Percentiles rank a stretch among this genome's conserved stretches.
These are phyloP conservation scores for Colletotrichum incanum DNA, from an alignment of 2,329 filamentous ascomycete species.

Conservation along the genomic window DNA sequence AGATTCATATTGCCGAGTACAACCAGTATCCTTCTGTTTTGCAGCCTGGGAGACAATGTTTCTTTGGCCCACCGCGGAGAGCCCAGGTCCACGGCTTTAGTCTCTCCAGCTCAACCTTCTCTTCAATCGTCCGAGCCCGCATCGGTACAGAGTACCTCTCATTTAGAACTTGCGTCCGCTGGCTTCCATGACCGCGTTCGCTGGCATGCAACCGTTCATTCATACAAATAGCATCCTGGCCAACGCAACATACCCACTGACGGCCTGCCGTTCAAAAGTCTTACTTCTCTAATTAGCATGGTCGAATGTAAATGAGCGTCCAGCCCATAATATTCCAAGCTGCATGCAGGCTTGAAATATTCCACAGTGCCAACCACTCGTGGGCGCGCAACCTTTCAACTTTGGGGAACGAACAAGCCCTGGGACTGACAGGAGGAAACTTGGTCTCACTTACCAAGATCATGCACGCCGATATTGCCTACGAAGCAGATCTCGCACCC, in stretches of 20 bases:
- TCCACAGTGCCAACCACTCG: neutral
- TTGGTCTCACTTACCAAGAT: conserved; percentile 37
- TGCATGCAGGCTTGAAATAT: too few species aligned
- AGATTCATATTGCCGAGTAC: conserved; percentile 24
- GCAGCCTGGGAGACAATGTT: conserved; percentile 32
- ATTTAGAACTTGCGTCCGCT: too few species aligned
- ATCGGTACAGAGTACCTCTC: neutral
- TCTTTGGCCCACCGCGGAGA: conserved; percentile 7
- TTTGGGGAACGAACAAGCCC: neutral
- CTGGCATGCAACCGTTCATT: neutral
- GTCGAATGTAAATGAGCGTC: neutral
- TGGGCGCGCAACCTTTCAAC: neutral
- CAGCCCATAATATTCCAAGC: neutral
- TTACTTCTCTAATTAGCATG: neutral
- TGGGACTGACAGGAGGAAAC: neutral
- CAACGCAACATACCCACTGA: neutral
- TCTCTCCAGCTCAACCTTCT: neutral
- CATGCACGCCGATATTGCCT: conserved; percentile 34
- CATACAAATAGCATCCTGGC: neutral
- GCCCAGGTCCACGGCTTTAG: conserved; percentile 13
- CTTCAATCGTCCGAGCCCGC: neutral
- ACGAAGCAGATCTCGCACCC: conserved; percentile 35
- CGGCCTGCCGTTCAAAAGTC: neutral
- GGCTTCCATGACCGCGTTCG: neutral
- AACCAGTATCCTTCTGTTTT: conserved; percentile 22